Evolutionary conservation across 208 protist species (phyloP), one percentile per base, ranked within the genome.

Genomic region (Acanthamoeba rhysodes): DNA sequence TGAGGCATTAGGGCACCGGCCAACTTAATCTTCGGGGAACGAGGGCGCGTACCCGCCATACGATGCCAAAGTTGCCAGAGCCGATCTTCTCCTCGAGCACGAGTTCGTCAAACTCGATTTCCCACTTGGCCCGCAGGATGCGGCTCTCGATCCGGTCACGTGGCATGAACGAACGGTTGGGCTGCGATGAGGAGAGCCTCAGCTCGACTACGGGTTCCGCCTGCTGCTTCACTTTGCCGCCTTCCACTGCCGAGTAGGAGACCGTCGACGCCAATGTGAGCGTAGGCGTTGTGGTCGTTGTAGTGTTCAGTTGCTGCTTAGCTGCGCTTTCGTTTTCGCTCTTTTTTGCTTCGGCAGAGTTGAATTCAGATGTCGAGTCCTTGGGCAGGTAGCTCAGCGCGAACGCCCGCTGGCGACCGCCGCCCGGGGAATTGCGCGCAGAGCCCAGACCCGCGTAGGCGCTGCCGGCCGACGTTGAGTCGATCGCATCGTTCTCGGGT

Each of bases 51-150:
- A 84, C 85, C 70, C 88, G 37, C 88, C 88, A 93, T 27, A 93
- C 88, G 34, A 82, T 55, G 66, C 88, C 88, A 78, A 93, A 93
- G 70, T 93, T 93, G 64, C 88, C 88, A 8, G 88, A 57, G 5
- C 88, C 88, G 70, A 93, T 93, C 88, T 82, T 82, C n/a, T 93
- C 88, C 37, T 66, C 70, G 41, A 93, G 70, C 53, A 82, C 70
- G n/a, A 93, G 88, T 27, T 93, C 88, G 45, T 93, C 88, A 12
- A 72, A 93, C 32, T 93, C 70, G 62, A 93, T 93, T 41, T 93
- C 88, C 88, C 88, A 93, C 80, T 88, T 88, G 80, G 80, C 80
- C 9, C 80, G 80, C 48, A 88, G 80, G 41, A 88, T 88, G 53
- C 80, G 80, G 2, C 80, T 88, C 50, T 88, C 80, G 24, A 88